Evolutionary conservation across 23 red algal genomes (phyloP).

Genomic region (Gracilaria caudata): DNA sequence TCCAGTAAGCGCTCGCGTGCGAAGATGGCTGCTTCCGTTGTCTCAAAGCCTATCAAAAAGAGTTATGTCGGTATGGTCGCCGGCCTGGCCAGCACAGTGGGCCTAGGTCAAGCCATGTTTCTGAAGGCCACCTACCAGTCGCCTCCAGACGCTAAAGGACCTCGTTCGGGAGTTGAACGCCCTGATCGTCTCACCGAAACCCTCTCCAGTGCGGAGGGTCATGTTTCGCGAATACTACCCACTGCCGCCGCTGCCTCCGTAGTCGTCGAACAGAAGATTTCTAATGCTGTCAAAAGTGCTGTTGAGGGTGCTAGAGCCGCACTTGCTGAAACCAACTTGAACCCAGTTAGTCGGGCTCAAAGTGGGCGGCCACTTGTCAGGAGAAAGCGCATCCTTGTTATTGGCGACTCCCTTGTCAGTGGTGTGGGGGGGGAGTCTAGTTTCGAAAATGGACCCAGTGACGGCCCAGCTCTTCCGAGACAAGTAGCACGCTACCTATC

Average conservation of each 20-base stretch:
- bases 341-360: neutral
- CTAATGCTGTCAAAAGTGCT: slow-evolving; percentile 24
- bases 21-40: slow-evolving; percentile 51
- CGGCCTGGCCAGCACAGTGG: slow-evolving; percentile 58
- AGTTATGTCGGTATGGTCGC: slow-evolving; percentile 63
- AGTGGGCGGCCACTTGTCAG: neutral
- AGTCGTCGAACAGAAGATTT: slow-evolving; percentile 7
- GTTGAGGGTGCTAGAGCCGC: slow-evolving; percentile 20
- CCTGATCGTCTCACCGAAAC: slow-evolving; percentile 26
- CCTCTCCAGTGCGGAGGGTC: slow-evolving; percentile 54
- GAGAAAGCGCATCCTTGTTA: slow-evolving; percentile 68
- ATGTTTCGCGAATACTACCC: slow-evolving; percentile 45
- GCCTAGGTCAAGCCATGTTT: slow-evolving; percentile 64
- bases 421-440: slow-evolving; percentile 82
- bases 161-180: slow-evolving; percentile 66
- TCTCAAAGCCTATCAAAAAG: slow-evolving; percentile 70
- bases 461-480: slow-evolving; percentile 77
- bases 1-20: slow-evolving; percentile 48
- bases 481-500: slow-evolving; percentile 69
- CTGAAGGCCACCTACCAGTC: slow-evolving; percentile 81
- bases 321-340: slow-evolving; percentile 4
- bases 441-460: slow-evolving; percentile 67
- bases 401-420: slow-evolving; percentile 85
- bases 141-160: slow-evolving; percentile 77
- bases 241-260: slow-evolving; percentile 13